phyloP scores from a whole-genome alignment of 495 filamentous ascomycete species.

The Trichodelitschia bisporula region DNA sequence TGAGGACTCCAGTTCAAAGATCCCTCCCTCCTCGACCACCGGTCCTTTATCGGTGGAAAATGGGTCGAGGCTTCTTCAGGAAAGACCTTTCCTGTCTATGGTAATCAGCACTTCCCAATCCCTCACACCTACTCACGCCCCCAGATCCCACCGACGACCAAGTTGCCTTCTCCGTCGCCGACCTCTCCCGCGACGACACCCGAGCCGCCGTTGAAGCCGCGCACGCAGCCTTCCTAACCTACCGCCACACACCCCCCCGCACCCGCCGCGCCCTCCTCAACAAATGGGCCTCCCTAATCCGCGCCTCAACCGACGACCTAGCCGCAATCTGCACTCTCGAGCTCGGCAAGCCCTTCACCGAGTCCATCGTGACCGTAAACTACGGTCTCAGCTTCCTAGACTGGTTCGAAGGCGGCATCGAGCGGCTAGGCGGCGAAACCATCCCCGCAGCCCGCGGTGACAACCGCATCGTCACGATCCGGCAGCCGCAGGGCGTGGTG shows the following conservation, averaged over 20 bases:
- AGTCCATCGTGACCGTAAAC: constrained; percentile 1
- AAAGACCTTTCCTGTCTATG: constrained; percentile 57
- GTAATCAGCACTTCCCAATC: constrained; percentile 17
- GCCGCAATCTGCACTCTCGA: constrained; percentile 1
- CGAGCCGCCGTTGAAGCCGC: constrained; percentile 2
- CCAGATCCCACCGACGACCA: constrained; percentile 4
- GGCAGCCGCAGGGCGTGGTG: constrained; percentile 6
- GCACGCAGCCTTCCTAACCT: constrained; percentile 2
- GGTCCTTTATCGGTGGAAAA: constrained; percentile 66
- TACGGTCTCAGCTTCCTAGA: constrained; percentile 5
- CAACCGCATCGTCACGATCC: constrained; percentile 4
- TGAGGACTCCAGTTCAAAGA: constrained; percentile 51
- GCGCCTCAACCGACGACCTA: constrained; percentile 3
- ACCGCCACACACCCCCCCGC: constrained; percentile 1
- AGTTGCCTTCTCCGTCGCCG: constrained; percentile 4
- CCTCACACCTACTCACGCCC: background rate
- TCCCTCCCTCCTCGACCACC: constrained; percentile 48
- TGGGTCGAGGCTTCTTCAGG: constrained; percentile 54
- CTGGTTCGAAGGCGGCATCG: constrained; percentile 5
- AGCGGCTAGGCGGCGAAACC: constrained; percentile 4
- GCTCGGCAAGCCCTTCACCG: constrained; percentile 1
- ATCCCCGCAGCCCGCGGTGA: constrained; percentile 1
- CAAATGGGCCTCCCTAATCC: constrained; percentile 4
- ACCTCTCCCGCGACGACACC: constrained; percentile 2
- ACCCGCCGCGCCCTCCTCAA: constrained; percentile 3